Conservation (phyloP, 441 rosid species). For the Mallotus repandus region DNA sequence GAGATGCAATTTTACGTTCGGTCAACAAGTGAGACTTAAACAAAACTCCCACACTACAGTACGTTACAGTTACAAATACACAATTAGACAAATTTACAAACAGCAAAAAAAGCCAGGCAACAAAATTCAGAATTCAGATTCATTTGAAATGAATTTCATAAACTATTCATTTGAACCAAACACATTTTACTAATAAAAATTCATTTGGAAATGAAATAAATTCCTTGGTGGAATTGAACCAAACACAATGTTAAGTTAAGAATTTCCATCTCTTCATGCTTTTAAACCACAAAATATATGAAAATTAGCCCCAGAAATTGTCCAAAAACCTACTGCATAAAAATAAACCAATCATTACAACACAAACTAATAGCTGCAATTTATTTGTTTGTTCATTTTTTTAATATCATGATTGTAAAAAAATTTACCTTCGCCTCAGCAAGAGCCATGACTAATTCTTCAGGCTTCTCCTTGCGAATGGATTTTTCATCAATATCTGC, state of each 20-base stretch:
- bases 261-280: neutral
- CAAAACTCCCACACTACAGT: slow-evolving; percentile 11
- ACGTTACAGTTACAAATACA: neutral
- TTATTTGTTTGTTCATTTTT: neutral
- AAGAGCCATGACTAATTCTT: slow-evolving; percentile 82
- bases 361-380: neutral
- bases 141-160: no score
- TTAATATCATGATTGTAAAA: no score
- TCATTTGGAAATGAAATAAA: no score
- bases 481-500: slow-evolving; percentile 91
- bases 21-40: slow-evolving; percentile 23
- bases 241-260: no score
- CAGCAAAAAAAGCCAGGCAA: neutral
- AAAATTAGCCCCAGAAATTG: neutral
- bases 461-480: slow-evolving; percentile 80
- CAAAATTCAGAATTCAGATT: neutral
- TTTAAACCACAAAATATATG: neutral
- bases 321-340: no score
- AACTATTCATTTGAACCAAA: no score
- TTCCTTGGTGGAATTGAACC: no score
- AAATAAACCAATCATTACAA: no score
- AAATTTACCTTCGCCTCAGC: slow-evolving; percentile 81
- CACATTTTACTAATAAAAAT: no score
- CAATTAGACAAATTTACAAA: slow-evolving; percentile 1
- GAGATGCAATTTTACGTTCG: slow-evolving; percentile 43